These are phyloP conservation scores for Eimeria praecox DNA, from an alignment of 169 alveolate species.

Conservation along the genomic window DNA sequence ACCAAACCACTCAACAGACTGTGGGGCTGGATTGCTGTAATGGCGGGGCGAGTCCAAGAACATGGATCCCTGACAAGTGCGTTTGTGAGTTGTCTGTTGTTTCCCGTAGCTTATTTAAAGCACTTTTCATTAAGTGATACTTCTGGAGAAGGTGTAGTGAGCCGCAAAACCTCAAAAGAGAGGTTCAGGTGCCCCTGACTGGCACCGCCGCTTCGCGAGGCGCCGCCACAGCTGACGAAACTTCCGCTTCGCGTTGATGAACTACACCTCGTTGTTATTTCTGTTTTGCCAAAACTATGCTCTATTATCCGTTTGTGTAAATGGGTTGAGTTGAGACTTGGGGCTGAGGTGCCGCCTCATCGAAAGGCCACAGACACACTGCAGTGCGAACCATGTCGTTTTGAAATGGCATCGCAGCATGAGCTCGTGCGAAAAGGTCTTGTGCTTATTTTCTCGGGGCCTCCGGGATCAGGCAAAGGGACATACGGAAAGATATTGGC, in stretches of 20 bases:
- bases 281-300: too few species aligned
- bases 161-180: not conserved
- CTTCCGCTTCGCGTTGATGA: too few species aligned
- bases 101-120: not conserved
- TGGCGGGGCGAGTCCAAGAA: not conserved
- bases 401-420: not conserved
- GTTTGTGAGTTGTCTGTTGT: not conserved
- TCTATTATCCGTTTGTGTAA: not conserved
- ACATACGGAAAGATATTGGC: slow-evolving; percentile 79
- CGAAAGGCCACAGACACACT: not conserved
- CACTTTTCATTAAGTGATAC: too few species aligned
- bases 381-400: not conserved
- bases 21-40: not conserved
- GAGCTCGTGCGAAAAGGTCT: not conserved
- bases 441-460: slow-evolving; percentile 77
- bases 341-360: not conserved
- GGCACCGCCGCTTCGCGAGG: not conserved
- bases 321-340: not conserved
- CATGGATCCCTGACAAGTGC: not conserved
- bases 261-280: too few species aligned
- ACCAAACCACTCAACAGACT: not conserved
- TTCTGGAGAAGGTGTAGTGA: not conserved
- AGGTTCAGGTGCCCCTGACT: too few species aligned
- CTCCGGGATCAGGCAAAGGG: slow-evolving; percentile 86
- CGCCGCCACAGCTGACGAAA: not conserved